Evolutionary conservation across 148 eudicot species (phyloP), one percentile per base, ranked within the genome.

Genomic region (Pouteria glomerata): DNA sequence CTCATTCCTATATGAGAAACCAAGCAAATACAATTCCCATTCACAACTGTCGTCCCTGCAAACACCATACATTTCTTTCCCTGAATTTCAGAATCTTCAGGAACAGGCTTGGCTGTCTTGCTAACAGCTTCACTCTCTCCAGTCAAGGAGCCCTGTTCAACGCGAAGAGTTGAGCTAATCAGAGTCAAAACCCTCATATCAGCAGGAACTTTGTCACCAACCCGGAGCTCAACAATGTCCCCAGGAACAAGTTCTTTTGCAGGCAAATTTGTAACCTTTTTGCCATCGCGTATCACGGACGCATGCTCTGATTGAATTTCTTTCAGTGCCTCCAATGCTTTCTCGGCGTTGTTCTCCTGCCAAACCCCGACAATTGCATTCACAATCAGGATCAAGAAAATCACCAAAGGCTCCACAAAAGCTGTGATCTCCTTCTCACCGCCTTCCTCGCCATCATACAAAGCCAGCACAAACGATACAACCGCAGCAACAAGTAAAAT

Each of bases 291-390:
- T n/a, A 89, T 70, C 18, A 89, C 97, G 15, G 78, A 51, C 0
- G 97, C 97, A 37, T 83, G 86, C 72, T 88, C 92, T 1, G 97
- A 93, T 44, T 91, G 98, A 33, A 94, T 94, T 52, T 94, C 98
- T 77, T 91, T 94, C 69, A 94, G 83, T 23, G 97, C 98, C 78
- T 93, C 98, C 70, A 93, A 75, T 1, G 98, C 98, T 66, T 93
- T 93, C 83, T 93, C 98, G 0, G 98, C 98, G 70, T 90, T 93
- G 65, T 69, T 93, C 88, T 93, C 97, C 73, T 92, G 97, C 97
- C 97, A 92, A 62, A 92, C 97, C 65, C 97, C 97, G 8, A 92
- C 97, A 73, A 85, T 37, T 2, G 97, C 97, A 55, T 92, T 92
- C 67, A 92, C 88, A 79, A 92, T 88, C 85, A 92, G 78, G 59